Evolutionary conservation across 2,329 filamentous ascomycete species (phyloP), one percentile per base, ranked within the genome.

Genomic region (Cadophora luteo-olivacea): DNA sequence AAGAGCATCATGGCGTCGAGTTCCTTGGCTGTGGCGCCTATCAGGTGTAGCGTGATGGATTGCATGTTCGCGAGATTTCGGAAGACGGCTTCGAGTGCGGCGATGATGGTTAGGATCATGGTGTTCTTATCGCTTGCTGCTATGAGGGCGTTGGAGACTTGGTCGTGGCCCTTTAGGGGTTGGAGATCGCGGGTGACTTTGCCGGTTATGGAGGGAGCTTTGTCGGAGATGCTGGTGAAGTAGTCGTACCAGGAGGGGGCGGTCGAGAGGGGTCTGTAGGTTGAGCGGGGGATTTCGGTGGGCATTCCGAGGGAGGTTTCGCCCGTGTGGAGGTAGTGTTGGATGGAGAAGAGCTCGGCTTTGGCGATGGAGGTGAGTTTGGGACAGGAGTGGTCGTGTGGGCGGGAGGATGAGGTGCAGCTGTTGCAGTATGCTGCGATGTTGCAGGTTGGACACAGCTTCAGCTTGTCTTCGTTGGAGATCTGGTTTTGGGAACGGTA

Each of bases 221-320:
- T 71, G 49, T 71, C 69, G 3, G 72, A 74, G 32, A 72, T 64
- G 8, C 36, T 48, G 8, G 67, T 72, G 64, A 67, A 72, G 60
- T 72, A 74, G 11, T 74, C 72, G 19, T 65, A 65, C 72, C 72
- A 74, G 29, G 51, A 54, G 6, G 11, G 22, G 3, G 65, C 69
- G 3, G 65, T 58, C 4, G 70, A 70, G 12, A 72, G 57, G 16
- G 72, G 69, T 38, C 65, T 55, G 58, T 72, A 72, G 8, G 55
- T 51, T 3, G 29, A 38, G 32, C 71, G 61, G 12, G 72, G 69
- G 14, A 32, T 55, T 8, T 64, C 41, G 8, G 72, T 72, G 7
- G 57, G 49, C 55, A 68, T 29, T 7, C 60, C 19, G 24, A 64
- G 61, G 32, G 64, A 60, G 16, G 61, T 55, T 22, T 65, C 62